These are phyloP conservation scores for Komagataella mondaviorum DNA, from an alignment of 805 yeast genomes.

Conservation along the genomic window DNA sequence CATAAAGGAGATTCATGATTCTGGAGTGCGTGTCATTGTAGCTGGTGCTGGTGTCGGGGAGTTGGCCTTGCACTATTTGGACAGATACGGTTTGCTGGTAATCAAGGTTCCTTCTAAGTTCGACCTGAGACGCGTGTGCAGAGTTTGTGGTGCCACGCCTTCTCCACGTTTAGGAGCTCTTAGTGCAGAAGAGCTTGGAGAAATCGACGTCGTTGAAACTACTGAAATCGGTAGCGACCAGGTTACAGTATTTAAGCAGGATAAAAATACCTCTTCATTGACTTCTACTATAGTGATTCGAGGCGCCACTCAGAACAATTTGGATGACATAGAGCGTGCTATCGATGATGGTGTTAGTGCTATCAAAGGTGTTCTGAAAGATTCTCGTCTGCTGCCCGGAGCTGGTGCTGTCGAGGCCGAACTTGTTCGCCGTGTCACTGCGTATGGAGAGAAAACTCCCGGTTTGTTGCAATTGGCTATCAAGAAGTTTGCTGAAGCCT, in stretches of 20 bases:
- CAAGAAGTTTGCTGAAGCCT: slow-evolving; percentile 86
- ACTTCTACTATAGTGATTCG: slow-evolving; percentile 90
- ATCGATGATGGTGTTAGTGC: slow-evolving; percentile 94
- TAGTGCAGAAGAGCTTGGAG: slow-evolving; percentile 86
- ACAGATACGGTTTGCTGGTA: slow-evolving; percentile 74
- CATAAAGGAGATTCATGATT: slow-evolving; percentile 67
- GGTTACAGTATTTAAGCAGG: slow-evolving; percentile 87
- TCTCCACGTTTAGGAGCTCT: slow-evolving; percentile 91
- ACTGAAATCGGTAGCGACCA: slow-evolving; percentile 96
- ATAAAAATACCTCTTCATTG: slow-evolving; percentile 38
- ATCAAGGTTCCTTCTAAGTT: slow-evolving; percentile 88
- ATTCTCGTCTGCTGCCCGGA: slow-evolving; percentile 75
- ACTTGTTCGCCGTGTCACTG: slow-evolving; percentile 63
- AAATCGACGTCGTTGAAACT: slow-evolving; percentile 77
- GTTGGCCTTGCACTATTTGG: slow-evolving; percentile 82
- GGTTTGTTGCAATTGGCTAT: slow-evolving; percentile 89
- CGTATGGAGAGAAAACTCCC: slow-evolving; percentile 87
- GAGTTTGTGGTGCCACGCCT: slow-evolving; percentile 97
- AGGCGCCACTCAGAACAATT: slow-evolving; percentile 89
- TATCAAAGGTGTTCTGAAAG: slow-evolving; percentile 79
- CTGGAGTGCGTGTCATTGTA: slow-evolving; percentile 78
- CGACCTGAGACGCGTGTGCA: slow-evolving; percentile 83
- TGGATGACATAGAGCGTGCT: slow-evolving; percentile 94
- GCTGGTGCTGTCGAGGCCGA: slow-evolving; percentile 95
- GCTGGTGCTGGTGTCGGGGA: slow-evolving; percentile 96